These are phyloP conservation scores for Ogataea pignaliae DNA, from an alignment of 805 yeast species.

Conservation along the genomic window DNA sequence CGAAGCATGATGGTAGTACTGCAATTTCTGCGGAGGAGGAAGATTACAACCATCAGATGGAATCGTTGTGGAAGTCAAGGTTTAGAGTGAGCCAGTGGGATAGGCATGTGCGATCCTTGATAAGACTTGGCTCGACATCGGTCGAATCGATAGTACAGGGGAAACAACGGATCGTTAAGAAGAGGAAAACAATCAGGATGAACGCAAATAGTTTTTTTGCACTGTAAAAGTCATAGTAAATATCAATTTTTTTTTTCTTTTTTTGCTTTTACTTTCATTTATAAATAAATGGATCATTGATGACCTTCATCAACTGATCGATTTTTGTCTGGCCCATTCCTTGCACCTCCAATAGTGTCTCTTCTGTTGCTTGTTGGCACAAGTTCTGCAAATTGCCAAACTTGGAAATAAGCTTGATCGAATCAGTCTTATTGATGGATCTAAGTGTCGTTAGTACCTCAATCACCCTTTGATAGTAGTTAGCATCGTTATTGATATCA, in stretches of 20 bases:
- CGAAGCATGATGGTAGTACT: neutral
- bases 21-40: neutral
- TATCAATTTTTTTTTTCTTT: no score
- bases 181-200: constrained; percentile 6
- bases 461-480: constrained; percentile 40
- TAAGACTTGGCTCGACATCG: neutral
- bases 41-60: constrained; percentile 1
- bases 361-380: constrained; percentile 30
- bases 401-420: constrained; percentile 45
- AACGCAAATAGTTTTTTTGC: constrained; percentile 17
- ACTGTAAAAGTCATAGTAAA: constrained; percentile 4
- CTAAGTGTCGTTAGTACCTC: constrained; percentile 42
- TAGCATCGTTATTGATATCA: constrained; percentile 27
- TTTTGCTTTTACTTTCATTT: no score
- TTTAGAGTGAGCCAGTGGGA: neutral
- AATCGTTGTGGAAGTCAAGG: constrained; percentile 10
- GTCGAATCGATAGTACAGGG: neutral
- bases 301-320: constrained; percentile 34
- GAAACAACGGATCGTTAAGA: constrained; percentile 3
- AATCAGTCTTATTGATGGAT: constrained; percentile 51
- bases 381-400: constrained; percentile 40
- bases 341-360: constrained; percentile 31
- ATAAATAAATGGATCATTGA: constrained; percentile 48
- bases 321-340: constrained; percentile 49
- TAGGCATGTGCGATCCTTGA: constrained; percentile 1